Percentiles rank a stretch among this genome's conserved stretches.
phyloP scores from a whole-genome alignment of 2,329 filamentous ascomycete genomes.

The Thermomyces lanuginosus region DNA sequence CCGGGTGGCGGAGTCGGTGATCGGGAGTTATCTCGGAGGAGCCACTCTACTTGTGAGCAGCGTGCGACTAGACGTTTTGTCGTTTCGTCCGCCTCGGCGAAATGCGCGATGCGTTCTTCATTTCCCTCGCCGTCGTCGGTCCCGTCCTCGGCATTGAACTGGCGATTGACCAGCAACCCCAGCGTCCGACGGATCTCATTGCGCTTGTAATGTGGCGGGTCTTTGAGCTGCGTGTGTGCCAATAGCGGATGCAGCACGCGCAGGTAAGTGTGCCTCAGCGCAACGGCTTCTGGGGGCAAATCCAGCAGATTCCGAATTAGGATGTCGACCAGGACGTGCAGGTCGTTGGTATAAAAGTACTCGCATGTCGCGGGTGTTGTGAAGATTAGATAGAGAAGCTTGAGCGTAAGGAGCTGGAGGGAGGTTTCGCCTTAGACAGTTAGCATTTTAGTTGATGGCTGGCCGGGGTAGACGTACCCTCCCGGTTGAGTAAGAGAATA shows the following conservation, averaged over 20 bases:
- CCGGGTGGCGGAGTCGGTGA: too few relatives aligned
- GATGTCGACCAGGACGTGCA: conserved; percentile 85
- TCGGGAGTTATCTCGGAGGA: too few relatives aligned
- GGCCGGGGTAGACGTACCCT: conserved; percentile 35
- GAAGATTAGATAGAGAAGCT: conserved; percentile 87
- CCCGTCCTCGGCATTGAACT: conserved; percentile 53
- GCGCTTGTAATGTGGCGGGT: conserved; percentile 79
- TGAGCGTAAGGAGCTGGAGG: conserved; percentile 87
- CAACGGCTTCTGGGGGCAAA: conserved; percentile 59
- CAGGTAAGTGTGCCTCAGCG: conserved; percentile 81
- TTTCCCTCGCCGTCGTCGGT: conserved; percentile 28
- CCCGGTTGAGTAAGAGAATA: conserved; percentile 83
- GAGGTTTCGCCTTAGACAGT: conserved; percentile 54
- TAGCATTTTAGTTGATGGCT: conserved; percentile 5
- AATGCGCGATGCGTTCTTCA: conserved; percentile 31
- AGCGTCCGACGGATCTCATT: conserved; percentile 68
- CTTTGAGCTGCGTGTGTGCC: conserved; percentile 75
- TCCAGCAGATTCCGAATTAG: conserved; percentile 95
- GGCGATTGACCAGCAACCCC: conserved; percentile 53
- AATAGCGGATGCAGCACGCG: conserved; percentile 81
- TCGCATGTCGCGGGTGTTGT: conserved; percentile 83
- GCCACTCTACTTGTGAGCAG: conserved; percentile 32
- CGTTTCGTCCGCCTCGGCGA: conserved; percentile 35
- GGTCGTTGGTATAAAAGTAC: conserved; percentile 97
- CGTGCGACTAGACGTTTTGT: conserved; percentile 32